Evolutionary conservation across 192 early-diverging fungal species (phyloP), one percentile per base, ranked within the genome.

Genomic region (Kickxella alabastrina): DNA sequence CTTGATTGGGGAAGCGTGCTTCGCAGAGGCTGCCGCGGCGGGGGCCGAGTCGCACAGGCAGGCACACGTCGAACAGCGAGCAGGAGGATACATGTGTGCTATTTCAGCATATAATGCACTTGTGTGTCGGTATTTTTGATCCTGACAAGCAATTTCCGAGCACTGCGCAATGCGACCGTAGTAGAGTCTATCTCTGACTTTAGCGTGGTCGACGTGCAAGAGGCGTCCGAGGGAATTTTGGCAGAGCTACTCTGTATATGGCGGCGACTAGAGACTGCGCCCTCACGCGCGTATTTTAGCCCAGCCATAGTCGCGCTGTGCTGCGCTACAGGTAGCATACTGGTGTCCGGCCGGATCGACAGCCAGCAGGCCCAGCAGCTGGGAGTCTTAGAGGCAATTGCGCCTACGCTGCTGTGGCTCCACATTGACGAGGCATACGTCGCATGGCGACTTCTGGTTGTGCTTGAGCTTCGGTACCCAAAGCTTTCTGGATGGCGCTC

Each of bases 381-480:
- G 3, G 25, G 28, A 4, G 29, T 60, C 19, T 18, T 36, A 18
- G 28, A 32, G 6, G 13, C 22, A n/a, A 48, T 68, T 28, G 46
- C 43, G 4, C 38, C 22, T 10, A n/a, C 58, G n/a, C 44, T 68
- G 28, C 27, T 23, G 3, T 50, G 35, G 31, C 60, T 70, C n/a
- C 51, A 63, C 22, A 9, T 44, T 19, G 67, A 70, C 25, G 60
- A 70, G 21, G 54, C 60, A 19, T 70, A 70, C 34, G 9, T 70
- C 10, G 60, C 45, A 15, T 70, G 67, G 67, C 49, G 60, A 1
- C 41, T 70, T 27, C 14, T 59, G 14, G 38, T 41, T 18, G 19
- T 70, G 34, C 10, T 50, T 6, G 43, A 42, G 6, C 40, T 36
- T 17, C 54, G 26, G 43, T 36, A 45, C 8, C 24, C 52, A 2